Base-by-base conservation (phyloP, 2,329 filamentous ascomycete genomes). In the Fusarium irregulare region DNA sequence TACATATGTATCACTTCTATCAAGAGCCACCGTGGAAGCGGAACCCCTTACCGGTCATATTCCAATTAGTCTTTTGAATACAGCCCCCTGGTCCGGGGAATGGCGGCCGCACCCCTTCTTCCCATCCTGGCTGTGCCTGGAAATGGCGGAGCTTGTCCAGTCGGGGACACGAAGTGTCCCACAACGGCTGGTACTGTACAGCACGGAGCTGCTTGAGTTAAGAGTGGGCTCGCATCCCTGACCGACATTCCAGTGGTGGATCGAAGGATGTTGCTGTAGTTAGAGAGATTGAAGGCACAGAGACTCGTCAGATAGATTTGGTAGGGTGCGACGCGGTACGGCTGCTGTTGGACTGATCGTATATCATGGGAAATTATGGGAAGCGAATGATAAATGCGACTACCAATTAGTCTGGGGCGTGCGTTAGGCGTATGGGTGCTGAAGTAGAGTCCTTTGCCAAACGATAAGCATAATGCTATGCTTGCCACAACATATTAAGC, bases 171-270 rank as follows among this genome's bases (percentile, higher is more conserved):
- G 57, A 54, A 64, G 69, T 57, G 71, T 72, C 59, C 73, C 67
- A 70, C 66, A 71, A 56, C 60, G 56, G 65, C 62, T 58, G 70
- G 68, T 53, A 51, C 42, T 48, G 72, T 34, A 34, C 59, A 60
- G 47, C 56, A 47, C 48, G 34, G 21, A 50, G 47, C 23, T 50
- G 21, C 48, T 51, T 23, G 50, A 51, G 34, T 50, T 55, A 60
- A 56, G 59, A 58, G 75, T 74, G 73, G 70, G 49, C 66, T 68
- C 63, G 69, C 61, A 76, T 76, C 75, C 75, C 75, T 77, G 75
- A 75, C 75, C 75, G 75, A 77, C 75, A 75, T 75, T 77, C 70
- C 64, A 63, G 34, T 34, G 55, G 72, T 75, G 75, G 75, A 67
- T 56, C 53, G 74, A 77, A 77, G 75, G 75, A 77, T 76, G 72